Conservation (phyloP, 192 early-diverging fungal genomes). For the Linnemannia schmuckeri region DNA sequence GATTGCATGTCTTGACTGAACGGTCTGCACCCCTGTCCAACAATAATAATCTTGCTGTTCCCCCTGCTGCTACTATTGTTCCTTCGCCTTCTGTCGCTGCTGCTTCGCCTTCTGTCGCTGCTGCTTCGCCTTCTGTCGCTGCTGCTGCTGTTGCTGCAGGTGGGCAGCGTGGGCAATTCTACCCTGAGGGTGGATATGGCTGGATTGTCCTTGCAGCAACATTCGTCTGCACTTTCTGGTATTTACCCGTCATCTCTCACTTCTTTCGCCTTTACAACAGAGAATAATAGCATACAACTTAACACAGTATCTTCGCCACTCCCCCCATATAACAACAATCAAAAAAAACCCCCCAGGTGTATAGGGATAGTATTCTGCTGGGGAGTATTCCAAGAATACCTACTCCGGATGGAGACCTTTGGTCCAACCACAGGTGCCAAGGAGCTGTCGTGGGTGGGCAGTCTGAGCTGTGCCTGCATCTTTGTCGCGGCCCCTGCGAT, state of each 20-base stretch:
- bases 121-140: neutral
- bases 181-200: conserved; percentile 26
- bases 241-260: neutral
- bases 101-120: neutral
- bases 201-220: conserved; percentile 26
- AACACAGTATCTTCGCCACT: too few relatives aligned
- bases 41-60: neutral
- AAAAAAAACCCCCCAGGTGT: conserved; percentile 8
- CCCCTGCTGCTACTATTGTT: neutral
- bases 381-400: conserved; percentile 30
- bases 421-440: neutral
- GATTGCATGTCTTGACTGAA: neutral
- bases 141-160: neutral
- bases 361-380: conserved; percentile 20
- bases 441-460: conserved; percentile 20
- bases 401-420: conserved; percentile 9
- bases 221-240: conserved; percentile 20
- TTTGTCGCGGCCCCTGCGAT: conserved; percentile 20
- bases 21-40: neutral
- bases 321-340: neutral
- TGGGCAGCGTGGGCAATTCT: neutral
- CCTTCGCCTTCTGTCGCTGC: neutral
- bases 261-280: too few relatives aligned
- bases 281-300: neutral
- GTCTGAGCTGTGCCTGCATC: conserved; percentile 20